Percentiles rank a stretch among this genome's conserved stretches.
Evolutionary conservation across 2,329 filamentous ascomycete genomes (phyloP).

Genomic region (Fusarium zealandicum): DNA sequence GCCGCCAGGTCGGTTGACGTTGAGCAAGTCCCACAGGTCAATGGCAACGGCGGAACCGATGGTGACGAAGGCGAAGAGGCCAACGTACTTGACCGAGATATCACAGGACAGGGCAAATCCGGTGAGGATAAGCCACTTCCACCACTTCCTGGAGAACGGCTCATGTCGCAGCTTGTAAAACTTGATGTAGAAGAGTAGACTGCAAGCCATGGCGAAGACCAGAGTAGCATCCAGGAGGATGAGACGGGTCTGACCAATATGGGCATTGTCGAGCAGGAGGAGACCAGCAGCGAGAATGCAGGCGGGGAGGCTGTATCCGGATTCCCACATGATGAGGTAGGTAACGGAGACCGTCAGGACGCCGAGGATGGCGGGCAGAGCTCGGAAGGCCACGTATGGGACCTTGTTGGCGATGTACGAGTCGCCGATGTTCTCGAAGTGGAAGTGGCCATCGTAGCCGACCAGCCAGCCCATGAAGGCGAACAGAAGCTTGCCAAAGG

Average conservation of each 20-base stretch:
- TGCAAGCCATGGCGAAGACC: conserved; percentile 95
- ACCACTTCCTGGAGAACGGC: conserved; percentile 95
- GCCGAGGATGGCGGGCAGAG: conserved; percentile 89
- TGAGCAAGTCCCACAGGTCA: conserved; percentile 92
- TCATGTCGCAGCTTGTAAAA: conserved; percentile 96
- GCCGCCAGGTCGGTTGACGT: conserved; percentile 84
- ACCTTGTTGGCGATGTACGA: conserved; percentile 98
- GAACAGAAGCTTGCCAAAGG: conserved; percentile 97
- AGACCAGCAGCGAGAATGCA: conserved; percentile 86
- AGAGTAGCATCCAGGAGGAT: conserved; percentile 95
- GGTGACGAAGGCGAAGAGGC: conserved; percentile 94
- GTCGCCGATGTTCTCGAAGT: conserved; percentile 99
- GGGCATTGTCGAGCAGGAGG: conserved; percentile 94
- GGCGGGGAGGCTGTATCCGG: conserved; percentile 93
- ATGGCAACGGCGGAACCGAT: conserved; percentile 93
- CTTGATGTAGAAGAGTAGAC: conserved; percentile 90
- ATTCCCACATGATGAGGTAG: conserved; percentile 99
- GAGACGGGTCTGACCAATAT: conserved; percentile 93
- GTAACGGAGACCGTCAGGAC: conserved; percentile 92
- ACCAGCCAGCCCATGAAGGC: conserved; percentile 97
- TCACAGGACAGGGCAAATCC: conserved; percentile 95
- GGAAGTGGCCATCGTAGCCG: conserved; percentile 94
- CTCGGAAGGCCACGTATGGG: conserved; percentile 94
- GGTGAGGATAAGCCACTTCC: conserved; percentile 98
- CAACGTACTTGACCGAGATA: conserved; percentile 98